A percentile compares a stretch with the other conserved stretches of the same genome.
Evolutionary conservation across 768 basidiomycete species (phyloP).

Genomic region (Erythrobasidium yunnanense): DNA sequence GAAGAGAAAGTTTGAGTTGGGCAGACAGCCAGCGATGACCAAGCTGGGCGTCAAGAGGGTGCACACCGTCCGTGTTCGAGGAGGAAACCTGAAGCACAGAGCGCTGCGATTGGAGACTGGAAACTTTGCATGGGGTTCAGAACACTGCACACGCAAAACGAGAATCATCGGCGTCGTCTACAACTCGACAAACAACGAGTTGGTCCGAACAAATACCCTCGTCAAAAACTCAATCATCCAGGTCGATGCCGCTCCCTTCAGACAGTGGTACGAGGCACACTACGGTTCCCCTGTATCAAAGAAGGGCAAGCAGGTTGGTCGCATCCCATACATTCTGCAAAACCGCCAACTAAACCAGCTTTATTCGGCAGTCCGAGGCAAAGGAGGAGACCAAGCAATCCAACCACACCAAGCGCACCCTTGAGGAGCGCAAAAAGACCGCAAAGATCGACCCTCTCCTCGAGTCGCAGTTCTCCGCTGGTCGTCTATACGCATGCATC

Average conservation of each 20-base stretch:
- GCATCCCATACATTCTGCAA: neutral
- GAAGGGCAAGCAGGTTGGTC: conserved; percentile 44
- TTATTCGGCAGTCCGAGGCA: conserved; percentile 15
- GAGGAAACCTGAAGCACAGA: conserved; percentile 88
- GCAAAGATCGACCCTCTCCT: conserved; percentile 84
- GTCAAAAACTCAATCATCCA: conserved; percentile 96
- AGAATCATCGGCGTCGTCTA: conserved; percentile 93
- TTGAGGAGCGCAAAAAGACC: conserved; percentile 86
- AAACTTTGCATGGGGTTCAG: conserved; percentile 98
- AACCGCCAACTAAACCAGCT: conserved; percentile 44
- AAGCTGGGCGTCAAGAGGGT: conserved; percentile 92
- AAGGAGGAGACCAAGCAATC: conserved; percentile 62
- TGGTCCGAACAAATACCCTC: conserved; percentile 97
- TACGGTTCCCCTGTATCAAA: conserved; percentile 92
- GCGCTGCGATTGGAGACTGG: conserved; percentile 92
- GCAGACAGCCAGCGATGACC: conserved; percentile 93
- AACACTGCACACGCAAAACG: conserved; percentile 87
- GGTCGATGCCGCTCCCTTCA: conserved; percentile 95
- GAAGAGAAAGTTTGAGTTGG: conserved; percentile 99
- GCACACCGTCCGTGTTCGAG: conserved; percentile 87
- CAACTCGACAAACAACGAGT: conserved; percentile 99
- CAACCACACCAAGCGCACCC: conserved; percentile 72
- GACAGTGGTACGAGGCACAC: conserved; percentile 98
- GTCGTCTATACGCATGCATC: conserved; percentile 87
- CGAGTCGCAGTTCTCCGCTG: conserved; percentile 39